Base-by-base conservation (phyloP, 371 early-diverging fungal species). In the Cokeromyces recurvatus region DNA sequence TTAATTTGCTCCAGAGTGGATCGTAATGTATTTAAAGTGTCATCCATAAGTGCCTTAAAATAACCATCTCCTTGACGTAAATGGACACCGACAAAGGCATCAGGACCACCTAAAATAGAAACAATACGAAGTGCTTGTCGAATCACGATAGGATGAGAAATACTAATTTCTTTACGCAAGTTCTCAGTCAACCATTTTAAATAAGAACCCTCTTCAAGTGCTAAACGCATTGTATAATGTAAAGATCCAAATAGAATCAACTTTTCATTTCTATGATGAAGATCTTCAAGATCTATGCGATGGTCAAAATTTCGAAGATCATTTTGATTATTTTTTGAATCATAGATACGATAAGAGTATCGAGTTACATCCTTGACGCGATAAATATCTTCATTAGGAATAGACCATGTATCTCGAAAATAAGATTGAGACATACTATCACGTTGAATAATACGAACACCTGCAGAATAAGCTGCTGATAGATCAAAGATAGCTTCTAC, bases 41-140 rank as follows among this genome's bases (percentile, higher is more conserved):
- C 61, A 11, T 46, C 38, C 32, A 59, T 51, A 12, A 48, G 31
- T 14, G 46, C 39, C 21, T 54, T 57, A 39, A 75, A 75, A 2
- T 59, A 59, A 17, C 77, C 77, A 47, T 73, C 74, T 2, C 75
- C 78, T 12, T 58, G 59, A n/a, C 79, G 63, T n/a, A 74, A 36
- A 36, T 79, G 79, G 7, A 67, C 62, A 38, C 73, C 68, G 1
- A 66, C 57, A 46, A 60, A 79, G 2, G 55, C 42, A 7, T 57
- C 66, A 12, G 55, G 59, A 2, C 75, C 79, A 25, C 79, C 77
- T 1, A 79, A 52, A 17, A 35, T 25, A 0, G 54, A 25, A 8
- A 67, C 29, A 1, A 75, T 46, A 2, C 47, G 38, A 4, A 65
- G 46, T 0, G 66, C 60, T 19, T 62, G 50, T 10, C 60, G 32